A percentile compares a stretch with the other conserved stretches of the same genome.
Conservation (phyloP, 129 eudicot species). For the Rutidosis leptorrhynchoides region DNA sequence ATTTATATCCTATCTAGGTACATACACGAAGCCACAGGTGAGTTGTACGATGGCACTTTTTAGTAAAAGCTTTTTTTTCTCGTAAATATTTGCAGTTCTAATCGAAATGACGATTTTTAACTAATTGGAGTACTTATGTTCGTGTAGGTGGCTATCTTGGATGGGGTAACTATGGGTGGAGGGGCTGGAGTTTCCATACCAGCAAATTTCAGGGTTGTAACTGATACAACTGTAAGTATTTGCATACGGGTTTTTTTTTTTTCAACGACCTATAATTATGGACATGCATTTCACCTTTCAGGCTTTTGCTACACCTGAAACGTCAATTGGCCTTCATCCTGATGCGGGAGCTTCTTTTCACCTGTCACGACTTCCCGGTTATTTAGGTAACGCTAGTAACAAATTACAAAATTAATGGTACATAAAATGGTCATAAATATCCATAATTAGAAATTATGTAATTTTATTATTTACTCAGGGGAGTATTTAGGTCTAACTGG, state of each 20-base stretch:
- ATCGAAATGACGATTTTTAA: not conserved
- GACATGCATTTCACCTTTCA: constrained; percentile 10
- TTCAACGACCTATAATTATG: not conserved
- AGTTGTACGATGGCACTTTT: constrained; percentile 30
- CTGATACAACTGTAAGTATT: constrained; percentile 68
- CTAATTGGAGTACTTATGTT: constrained; percentile 4
- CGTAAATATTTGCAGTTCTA: not conserved
- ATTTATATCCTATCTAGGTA: constrained; percentile 66
- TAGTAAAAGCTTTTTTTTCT: not conserved
- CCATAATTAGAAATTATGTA: not conserved
- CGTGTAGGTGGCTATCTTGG: constrained; percentile 78
- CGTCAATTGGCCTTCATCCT: constrained; percentile 77
- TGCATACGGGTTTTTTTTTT: not conserved
- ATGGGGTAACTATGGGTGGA: constrained; percentile 96
- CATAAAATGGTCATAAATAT: not conserved
- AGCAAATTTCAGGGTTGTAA: constrained; percentile 82
- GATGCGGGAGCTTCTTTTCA: constrained; percentile 83
- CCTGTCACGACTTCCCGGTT: constrained; percentile 71
- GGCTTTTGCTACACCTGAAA: constrained; percentile 80
- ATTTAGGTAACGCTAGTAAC: constrained; percentile 42
- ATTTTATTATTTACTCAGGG: constrained; percentile 32
- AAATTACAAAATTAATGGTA: not conserved
- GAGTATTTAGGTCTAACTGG: constrained; percentile 80
- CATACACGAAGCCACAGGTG: constrained; percentile 84
- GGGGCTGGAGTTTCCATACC: constrained; percentile 89